phyloP scores from a whole-genome alignment of 1,284 basidiomycete genomes.

The Sphaerobolus stellatus region DNA sequence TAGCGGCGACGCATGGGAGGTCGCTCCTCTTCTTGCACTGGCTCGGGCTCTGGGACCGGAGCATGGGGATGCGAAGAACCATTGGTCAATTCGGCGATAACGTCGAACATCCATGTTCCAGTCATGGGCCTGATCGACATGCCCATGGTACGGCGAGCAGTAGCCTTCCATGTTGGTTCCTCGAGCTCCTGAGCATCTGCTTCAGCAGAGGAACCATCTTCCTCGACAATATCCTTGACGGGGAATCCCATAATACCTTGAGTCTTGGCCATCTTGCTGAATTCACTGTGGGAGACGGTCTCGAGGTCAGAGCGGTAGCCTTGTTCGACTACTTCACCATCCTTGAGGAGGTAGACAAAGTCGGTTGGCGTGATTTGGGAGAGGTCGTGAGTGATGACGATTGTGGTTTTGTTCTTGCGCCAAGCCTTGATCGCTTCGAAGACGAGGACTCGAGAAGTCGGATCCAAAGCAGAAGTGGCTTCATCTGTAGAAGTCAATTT shows the following conservation, averaged over 20 bases:
- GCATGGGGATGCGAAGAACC: slow-evolving; percentile 20
- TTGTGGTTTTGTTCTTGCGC: slow-evolving; percentile 84
- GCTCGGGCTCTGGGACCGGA: slow-evolving; percentile 29
- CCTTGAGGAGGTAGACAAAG: slow-evolving; percentile 90
- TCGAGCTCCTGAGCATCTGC: slow-evolving; percentile 41
- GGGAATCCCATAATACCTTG: slow-evolving; percentile 51
- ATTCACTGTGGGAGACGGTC: slow-evolving; percentile 49
- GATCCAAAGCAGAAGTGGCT: slow-evolving; percentile 93
- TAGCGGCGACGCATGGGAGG: slow-evolving; percentile 25
- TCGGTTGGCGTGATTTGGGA: slow-evolving; percentile 76
- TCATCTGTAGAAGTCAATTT: slow-evolving; percentile 63
- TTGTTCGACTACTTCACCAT: slow-evolving; percentile 82
- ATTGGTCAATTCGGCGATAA: slow-evolving; percentile 61
- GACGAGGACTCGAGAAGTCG: slow-evolving; percentile 83
- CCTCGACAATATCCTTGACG: slow-evolving; percentile 33
- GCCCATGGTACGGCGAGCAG: slow-evolving; percentile 32
- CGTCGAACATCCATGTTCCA: slow-evolving; percentile 79
- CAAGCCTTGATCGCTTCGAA: slow-evolving; percentile 86
- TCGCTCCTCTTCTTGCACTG: slow-evolving; percentile 29
- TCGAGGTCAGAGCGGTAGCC: slow-evolving; percentile 82
- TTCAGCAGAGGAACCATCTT: slow-evolving; percentile 31
- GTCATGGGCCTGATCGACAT: slow-evolving; percentile 38
- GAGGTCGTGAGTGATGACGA: slow-evolving; percentile 96
- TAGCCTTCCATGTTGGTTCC: slow-evolving; percentile 27
- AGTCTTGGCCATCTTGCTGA: slow-evolving; percentile 51